Conservation (phyloP, 805 yeast genomes). For the Saturnispora quitensis region DNA sequence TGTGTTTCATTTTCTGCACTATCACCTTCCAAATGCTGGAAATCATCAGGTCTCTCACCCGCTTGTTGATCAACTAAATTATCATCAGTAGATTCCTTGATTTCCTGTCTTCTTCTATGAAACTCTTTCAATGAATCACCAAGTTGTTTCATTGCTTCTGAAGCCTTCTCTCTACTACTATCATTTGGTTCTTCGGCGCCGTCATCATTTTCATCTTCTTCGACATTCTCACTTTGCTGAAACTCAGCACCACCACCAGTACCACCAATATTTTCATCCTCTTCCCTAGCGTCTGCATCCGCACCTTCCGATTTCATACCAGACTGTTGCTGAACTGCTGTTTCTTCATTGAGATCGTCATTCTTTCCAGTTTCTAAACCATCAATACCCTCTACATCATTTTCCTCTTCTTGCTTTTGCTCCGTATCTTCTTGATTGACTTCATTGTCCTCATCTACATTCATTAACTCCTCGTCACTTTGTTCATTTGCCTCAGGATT, state of each 20-base stretch:
- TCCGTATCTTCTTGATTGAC: conserved; percentile 22
- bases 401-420: conserved; percentile 27
- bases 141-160: conserved; percentile 72
- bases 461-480: conserved; percentile 25
- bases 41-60: conserved; percentile 72
- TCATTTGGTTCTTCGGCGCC: conserved; percentile 44
- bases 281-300: conserved; percentile 28
- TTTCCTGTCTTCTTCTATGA: conserved; percentile 84
- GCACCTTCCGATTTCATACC: conserved; percentile 31
- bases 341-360: conserved; percentile 26
- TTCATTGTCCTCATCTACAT: conserved; percentile 21
- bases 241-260: conserved; percentile 40
- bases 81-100: conserved; percentile 57
- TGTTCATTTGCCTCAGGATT: conserved; percentile 24
- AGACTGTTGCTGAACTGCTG: conserved; percentile 27
- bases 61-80: conserved; percentile 43
- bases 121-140: conserved; percentile 91
- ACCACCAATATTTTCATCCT: conserved; percentile 58
- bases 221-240: conserved; percentile 34
- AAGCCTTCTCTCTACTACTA: conserved; percentile 55
- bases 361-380: conserved; percentile 28
- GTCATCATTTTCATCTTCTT: conserved; percentile 31
- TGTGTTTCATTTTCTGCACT: conserved; percentile 75
- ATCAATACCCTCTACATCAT: conserved; percentile 23
- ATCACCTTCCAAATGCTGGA: conserved; percentile 75